A percentile compares a stretch with the other conserved stretches of the same genome.
Conservation (phyloP, 116 monocot species). For the Zostera marina region DNA sequence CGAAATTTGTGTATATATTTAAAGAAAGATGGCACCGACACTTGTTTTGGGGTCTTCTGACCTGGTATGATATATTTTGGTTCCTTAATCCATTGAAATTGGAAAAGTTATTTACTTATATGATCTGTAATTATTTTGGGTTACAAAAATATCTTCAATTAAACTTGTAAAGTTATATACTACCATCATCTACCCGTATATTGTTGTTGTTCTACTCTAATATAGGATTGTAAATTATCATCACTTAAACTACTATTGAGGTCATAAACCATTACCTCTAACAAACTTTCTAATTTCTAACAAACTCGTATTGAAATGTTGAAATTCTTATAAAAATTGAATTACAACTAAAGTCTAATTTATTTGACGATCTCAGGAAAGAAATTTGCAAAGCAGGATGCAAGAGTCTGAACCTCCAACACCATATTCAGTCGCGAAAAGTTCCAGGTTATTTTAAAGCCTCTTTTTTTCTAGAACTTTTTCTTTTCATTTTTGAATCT, state of each 20-base stretch:
- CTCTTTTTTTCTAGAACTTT: neutral
- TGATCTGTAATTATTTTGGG: too few species aligned
- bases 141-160: too few species aligned
- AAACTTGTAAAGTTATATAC: too few species aligned
- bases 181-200: too few species aligned
- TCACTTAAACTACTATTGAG: too few species aligned
- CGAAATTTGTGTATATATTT: neutral
- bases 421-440: conserved; percentile 55
- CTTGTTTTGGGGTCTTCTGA: conserved; percentile 59
- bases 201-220: too few species aligned
- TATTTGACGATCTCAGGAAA: conserved; percentile 29
- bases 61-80: conserved; percentile 20
- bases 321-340: neutral
- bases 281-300: neutral
- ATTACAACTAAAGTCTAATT: neutral
- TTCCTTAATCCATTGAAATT: too few species aligned
- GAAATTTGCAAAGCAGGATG: conserved; percentile 46
- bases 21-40: conserved; percentile 46
- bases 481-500: neutral
- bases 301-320: neutral
- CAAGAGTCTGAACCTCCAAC: conserved; percentile 81
- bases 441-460: conserved; percentile 29
- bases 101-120: too few species aligned
- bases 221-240: too few species aligned
- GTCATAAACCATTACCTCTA: too few species aligned